Conservation (phyloP, 1,284 basidiomycete species). For the Naganishia albida region DNA sequence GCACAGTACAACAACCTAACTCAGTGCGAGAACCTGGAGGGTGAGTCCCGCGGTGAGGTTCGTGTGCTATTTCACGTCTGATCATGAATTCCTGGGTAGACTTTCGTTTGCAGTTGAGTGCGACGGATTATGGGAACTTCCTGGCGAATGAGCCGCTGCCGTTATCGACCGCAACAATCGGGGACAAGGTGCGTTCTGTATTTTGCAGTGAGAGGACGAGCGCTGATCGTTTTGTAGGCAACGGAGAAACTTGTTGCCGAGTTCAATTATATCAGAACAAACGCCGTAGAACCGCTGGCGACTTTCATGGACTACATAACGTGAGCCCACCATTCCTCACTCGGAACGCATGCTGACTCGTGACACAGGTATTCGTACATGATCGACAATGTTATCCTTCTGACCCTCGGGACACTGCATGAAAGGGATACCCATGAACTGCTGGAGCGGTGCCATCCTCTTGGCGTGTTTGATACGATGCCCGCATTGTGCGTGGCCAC, state of each 20-base stretch:
- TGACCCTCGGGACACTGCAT: conserved; percentile 96
- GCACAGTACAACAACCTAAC: conserved; percentile 89
- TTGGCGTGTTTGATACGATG: conserved; percentile 98
- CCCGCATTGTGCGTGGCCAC: conserved; percentile 98
- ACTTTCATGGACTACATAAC: conserved; percentile 99
- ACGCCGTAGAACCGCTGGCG: conserved; percentile 85
- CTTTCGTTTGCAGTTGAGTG: conserved; percentile 85
- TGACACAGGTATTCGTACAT: conserved; percentile 85
- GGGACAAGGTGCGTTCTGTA: conserved; percentile 64
- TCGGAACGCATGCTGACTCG: conserved; percentile 27
- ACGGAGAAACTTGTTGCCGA: conserved; percentile 94
- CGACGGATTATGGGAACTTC: conserved; percentile 98
- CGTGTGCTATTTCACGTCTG: not conserved
- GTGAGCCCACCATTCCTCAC: conserved; percentile 56
- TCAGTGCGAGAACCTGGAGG: conserved; percentile 97
- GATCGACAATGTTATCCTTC: conserved; percentile 98
- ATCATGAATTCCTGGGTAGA: conserved; percentile 63
- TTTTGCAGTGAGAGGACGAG: not conserved
- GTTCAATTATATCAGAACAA: conserved; percentile 90
- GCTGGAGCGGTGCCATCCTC: conserved; percentile 91
- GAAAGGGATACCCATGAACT: conserved; percentile 97
- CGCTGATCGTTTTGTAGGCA: conserved; percentile 56
- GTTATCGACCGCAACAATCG: conserved; percentile 89
- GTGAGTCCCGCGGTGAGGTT: conserved; percentile 56
- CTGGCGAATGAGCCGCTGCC: conserved; percentile 96